Evolutionary conservation across 148 eudicot species (phyloP), one percentile per base, ranked within the genome.

Genomic region (Persicaria maculosa): DNA sequence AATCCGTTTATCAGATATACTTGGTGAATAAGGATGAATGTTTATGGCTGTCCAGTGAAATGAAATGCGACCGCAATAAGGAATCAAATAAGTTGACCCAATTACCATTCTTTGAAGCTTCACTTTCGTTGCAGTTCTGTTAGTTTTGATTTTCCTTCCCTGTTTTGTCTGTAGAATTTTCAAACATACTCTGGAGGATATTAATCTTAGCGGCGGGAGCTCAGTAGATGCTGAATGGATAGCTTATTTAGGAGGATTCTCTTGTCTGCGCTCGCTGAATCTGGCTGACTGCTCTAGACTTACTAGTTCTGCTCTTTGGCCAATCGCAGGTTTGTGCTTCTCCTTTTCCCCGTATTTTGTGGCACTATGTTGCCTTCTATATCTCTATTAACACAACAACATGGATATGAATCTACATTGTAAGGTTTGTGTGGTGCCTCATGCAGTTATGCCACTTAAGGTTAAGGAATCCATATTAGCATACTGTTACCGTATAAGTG

Each of bases 221-320:
- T 83, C 75, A 16, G 96, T 95, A 75, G 96, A 95, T 86, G 92
- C 86, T 4, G 97, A 95, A 79, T 95, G 98, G 98, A 84, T 90
- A 84, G 96, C 93, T 2, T 95, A 95, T 78, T 61, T 95, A 44
- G 97, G 98, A 52, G 96, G 85, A 72, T 92, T 86, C 81, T 79
- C 74, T 1, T 82, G 87, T 79, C 74, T 95, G 86, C 77, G 71
- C 50, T 87, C 88, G 4, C 82, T 95, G 47, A 89, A 83, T 69
- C 67, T 95, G 47, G 87, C 97, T 22, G 92, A 85, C 71, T 95
- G 98, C 83, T 77, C 69, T 54, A 83, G 83, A 69, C 79, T 95
- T 74, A 88, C 82, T 81, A 92, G 79, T 81, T 82, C 93, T 54
- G 89, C 93, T 22, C 79, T 95, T 84, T 95, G 97, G 98, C 80